These are phyloP conservation scores for Pythium sp. DNA, from an alignment of 352 stramenopile genomes.

Conservation along the genomic window DNA sequence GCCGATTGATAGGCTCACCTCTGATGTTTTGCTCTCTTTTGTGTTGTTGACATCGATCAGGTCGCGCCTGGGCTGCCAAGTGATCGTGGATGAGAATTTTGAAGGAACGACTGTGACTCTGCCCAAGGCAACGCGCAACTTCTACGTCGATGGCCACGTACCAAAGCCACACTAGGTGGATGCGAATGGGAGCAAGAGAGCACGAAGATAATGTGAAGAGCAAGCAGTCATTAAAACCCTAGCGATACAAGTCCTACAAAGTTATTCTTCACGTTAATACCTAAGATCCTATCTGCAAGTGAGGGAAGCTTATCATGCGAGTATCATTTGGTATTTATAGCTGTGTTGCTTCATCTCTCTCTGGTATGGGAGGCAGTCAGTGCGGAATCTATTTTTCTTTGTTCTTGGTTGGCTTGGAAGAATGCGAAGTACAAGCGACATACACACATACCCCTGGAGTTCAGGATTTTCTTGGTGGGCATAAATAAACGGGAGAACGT, in stretches of 20 bases:
- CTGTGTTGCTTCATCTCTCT: not conserved
- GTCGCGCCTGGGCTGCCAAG: conserved; percentile 91
- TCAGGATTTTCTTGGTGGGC: conserved; percentile 1
- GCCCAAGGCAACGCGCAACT: conserved; percentile 96
- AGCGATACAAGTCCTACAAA: not conserved
- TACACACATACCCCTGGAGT: not conserved
- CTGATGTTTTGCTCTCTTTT: not conserved
- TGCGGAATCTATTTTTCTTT: not conserved
- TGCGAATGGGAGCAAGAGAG: not conserved
- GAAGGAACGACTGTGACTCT: conserved; percentile 89
- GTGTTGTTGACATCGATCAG: conserved; percentile 19
- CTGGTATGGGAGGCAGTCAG: not conserved
- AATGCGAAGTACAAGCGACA: not conserved
- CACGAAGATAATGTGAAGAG: not conserved
- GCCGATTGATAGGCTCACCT: not conserved
- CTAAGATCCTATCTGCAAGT: not conserved
- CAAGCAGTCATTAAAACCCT: not conserved
- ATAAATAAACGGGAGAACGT: conserved; percentile 14
- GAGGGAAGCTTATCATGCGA: not conserved
- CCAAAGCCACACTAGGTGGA: conserved; percentile 91
- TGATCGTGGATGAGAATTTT: conserved; percentile 90
- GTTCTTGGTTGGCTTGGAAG: not conserved
- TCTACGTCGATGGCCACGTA: conserved; percentile 98
- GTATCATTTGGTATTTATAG: conserved; percentile 2
- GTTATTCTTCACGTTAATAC: not conserved